Conservation (phyloP, 768 basidiomycete species). For the Amanita rimosa region DNA sequence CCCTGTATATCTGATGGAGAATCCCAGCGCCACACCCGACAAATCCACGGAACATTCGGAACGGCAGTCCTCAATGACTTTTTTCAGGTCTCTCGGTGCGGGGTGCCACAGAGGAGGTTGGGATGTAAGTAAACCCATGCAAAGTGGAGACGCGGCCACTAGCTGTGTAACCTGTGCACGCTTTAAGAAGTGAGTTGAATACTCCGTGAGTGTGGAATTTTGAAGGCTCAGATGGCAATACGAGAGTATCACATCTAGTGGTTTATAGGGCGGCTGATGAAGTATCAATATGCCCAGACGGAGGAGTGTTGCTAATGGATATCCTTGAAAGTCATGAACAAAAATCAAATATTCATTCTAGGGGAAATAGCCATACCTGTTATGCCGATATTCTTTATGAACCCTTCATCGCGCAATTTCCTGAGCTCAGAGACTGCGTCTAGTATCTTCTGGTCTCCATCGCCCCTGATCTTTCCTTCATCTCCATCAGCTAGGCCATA, state of each 20-base stretch:
- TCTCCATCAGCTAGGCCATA: conserved; percentile 59
- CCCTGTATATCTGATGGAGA: conserved; percentile 40
- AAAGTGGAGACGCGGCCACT: conserved; percentile 71
- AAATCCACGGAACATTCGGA: conserved; percentile 34
- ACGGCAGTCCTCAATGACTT: conserved; percentile 29
- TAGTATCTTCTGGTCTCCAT: conserved; percentile 64
- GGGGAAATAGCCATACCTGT: conserved; percentile 37
- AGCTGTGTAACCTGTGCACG: conserved; percentile 63
- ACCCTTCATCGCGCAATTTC: conserved; percentile 60
- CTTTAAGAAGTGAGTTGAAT: conserved; percentile 40
- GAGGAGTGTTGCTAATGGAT: conserved; percentile 73
- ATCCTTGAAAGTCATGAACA: conserved; percentile 34
- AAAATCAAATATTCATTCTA: neutral
- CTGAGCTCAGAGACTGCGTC: conserved; percentile 56
- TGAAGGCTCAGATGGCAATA: conserved; percentile 77
- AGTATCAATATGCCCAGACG: conserved; percentile 69
- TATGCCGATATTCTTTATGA: conserved; percentile 68
- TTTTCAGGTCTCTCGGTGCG: conserved; percentile 39
- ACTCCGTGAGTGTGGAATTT: conserved; percentile 48
- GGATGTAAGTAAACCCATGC: conserved; percentile 67
- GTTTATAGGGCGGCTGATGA: conserved; percentile 52
- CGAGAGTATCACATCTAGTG: conserved; percentile 69
- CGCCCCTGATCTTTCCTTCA: conserved; percentile 45
- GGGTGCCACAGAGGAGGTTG: conserved; percentile 67
- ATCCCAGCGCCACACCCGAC: conserved; percentile 64